Base-by-base conservation (phyloP, 495 filamentous ascomycete genomes). In the Lepraria neglecta region DNA sequence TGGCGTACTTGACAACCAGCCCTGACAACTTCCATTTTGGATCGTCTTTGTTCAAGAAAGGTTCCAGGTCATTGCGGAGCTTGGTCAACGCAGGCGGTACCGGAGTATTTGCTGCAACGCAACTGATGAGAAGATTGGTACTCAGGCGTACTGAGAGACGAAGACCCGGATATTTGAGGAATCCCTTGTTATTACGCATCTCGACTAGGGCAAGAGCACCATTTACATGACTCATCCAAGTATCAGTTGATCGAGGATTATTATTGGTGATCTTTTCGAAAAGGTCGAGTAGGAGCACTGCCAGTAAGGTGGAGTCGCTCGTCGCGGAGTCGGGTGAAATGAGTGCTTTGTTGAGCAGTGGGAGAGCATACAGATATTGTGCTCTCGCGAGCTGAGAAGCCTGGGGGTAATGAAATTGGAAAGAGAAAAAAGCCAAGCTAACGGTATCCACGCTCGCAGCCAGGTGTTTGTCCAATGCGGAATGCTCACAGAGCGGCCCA, bases 121-220 rank as follows among this genome's bases (percentile, higher is more conserved):
- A 69, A 42, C 58, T 66, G 6, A 71, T 62, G 19, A 70, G 56
- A 12, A 59, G 43, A 27, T 68, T 67, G n/a, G 60, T 61, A 11
- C 45, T 46, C 4, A 74, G 56, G 35, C 71, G 61, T 17, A 59
- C 47, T 7, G 66, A 50, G 0, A 68, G 40, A 14, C 45, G 48
- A 28, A 66, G 30, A 11, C 48, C 59, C 0, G 61, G 53, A 1
- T 42, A 28, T 24, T 66, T 27, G 5, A 56, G 66, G 40, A 70
- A 70, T 27, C 54, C 42, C 15, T 63, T 65, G 17, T 64, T 15
- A n/a, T 67, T 68, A 14, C 69, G 63, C 15, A 69, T 28, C 21
- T 61, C 65, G 48, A 72, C 61, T 21, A 74, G 66, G 28, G 71
- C 68, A 30, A 72, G 56, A 0, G 70, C 69, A 11, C 72, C 72